Percentiles rank a stretch among this genome's conserved stretches.
Evolutionary conservation across 495 filamentous ascomycete species (phyloP).

Genomic region (Aspergillus bridgeri): DNA sequence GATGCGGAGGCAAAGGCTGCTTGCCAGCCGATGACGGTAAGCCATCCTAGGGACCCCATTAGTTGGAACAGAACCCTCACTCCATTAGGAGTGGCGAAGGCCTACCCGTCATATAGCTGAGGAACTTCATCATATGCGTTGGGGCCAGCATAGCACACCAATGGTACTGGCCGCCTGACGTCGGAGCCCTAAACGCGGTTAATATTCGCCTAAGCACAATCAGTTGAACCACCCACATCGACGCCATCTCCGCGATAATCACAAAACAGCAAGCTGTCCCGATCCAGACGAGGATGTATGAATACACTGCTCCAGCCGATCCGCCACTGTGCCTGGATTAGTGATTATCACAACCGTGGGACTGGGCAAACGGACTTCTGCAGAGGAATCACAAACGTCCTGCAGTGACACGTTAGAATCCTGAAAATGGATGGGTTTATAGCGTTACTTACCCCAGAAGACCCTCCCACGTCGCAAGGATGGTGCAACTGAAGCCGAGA

Average conservation of each 20-base stretch:
- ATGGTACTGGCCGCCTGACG: conserved; percentile 51
- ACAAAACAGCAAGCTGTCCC: conserved; percentile 29
- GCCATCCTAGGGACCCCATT: conserved; percentile 30
- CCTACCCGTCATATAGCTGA: conserved; percentile 50
- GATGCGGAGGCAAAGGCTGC: conserved; percentile 36
- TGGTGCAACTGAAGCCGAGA: conserved; percentile 48
- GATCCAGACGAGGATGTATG: conserved; percentile 47
- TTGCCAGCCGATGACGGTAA: conserved; percentile 46
- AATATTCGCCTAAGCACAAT: background rate
- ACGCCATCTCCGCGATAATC: conserved; percentile 38
- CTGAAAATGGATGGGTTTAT: background rate
- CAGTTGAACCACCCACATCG: conserved; percentile 27
- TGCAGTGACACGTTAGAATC: conserved; percentile 26
- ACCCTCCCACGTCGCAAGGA: conserved; percentile 51
- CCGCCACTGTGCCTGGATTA: conserved; percentile 35
- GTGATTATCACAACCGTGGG: background rate
- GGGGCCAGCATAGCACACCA: conserved; percentile 52
- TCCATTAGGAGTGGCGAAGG: background rate
- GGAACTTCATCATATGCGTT: conserved; percentile 30
- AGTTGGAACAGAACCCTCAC: too few relatives aligned
- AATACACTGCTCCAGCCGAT: conserved; percentile 50
- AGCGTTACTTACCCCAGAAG: conserved; percentile 38
- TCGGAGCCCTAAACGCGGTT: conserved; percentile 38
- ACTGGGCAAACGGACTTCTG: background rate
- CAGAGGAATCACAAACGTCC: conserved; percentile 24